A percentile compares a stretch with the other conserved stretches of the same genome.
phyloP scores from a whole-genome alignment of 352 stramenopile genomes.

The Pythium monospermum region DNA sequence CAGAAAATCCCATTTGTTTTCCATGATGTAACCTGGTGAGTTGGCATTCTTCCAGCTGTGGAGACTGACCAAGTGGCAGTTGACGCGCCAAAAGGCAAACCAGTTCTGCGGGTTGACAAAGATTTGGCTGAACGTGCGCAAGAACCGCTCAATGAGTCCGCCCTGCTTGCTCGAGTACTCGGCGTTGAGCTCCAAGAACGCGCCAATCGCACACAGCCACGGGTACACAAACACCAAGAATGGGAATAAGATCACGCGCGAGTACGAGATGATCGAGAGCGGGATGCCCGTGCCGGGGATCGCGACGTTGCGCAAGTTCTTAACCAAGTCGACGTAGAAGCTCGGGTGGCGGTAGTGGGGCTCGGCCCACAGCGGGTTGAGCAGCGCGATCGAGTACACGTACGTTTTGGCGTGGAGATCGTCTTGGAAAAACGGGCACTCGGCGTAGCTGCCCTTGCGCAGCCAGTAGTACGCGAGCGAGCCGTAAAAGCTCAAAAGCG shows the following conservation, averaged over 20 bases:
- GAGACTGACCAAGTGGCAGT: conserved; percentile 92
- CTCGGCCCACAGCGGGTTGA: conserved; percentile 93
- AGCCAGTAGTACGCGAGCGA: conserved; percentile 79
- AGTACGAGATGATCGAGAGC: conserved; percentile 86
- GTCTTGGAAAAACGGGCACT: conserved; percentile 73
- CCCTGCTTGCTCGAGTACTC: conserved; percentile 60
- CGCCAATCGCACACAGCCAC: conserved; percentile 75
- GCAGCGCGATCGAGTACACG: conserved; percentile 92
- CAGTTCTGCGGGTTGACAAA: conserved; percentile 91
- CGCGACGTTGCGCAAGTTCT: conserved; percentile 97
- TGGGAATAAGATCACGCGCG: conserved; percentile 72
- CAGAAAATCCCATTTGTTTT: conserved; percentile 99
- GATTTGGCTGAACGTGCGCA: conserved; percentile 85
- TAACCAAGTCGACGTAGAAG: conserved; percentile 92
- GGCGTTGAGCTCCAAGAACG: conserved; percentile 66
- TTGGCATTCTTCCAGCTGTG: conserved; percentile 92
- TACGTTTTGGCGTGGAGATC: conserved; percentile 89
- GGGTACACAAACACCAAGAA: conserved; percentile 89
- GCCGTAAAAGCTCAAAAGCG: conserved; percentile 72
- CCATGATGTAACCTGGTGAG: conserved; percentile 91
- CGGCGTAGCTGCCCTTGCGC: conserved; percentile 62
- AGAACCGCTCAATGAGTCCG: conserved; percentile 83
- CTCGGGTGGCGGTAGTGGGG: conserved; percentile 96
- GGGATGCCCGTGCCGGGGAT: conserved; percentile 95
- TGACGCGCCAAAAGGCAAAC: conserved; percentile 97